Conservation (phyloP, 2,329 filamentous ascomycete species). For the Colletotrichum neosansevieriae region DNA sequence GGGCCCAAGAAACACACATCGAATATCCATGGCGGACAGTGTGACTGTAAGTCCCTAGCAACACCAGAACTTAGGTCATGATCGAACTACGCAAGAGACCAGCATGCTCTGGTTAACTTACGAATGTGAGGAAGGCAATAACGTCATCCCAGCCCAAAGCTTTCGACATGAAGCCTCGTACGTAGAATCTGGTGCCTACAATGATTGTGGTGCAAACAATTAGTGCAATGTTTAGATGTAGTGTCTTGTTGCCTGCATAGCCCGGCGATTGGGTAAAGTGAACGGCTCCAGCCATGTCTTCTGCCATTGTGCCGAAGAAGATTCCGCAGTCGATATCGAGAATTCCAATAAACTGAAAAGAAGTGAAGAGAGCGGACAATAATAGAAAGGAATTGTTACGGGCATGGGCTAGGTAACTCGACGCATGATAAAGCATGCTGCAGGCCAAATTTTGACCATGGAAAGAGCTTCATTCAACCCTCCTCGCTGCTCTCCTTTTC, state of each 20-base stretch:
- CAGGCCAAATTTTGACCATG: too few species aligned
- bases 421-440: too few species aligned
- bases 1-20: not conserved
- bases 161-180: not conserved
- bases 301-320: not conserved
- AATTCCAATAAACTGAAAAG: too few species aligned
- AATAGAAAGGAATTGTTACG: too few species aligned
- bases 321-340: too few species aligned
- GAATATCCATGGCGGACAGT: constrained; percentile 5
- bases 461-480: too few species aligned
- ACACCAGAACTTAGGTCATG: too few species aligned
- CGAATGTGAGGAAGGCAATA: not conserved
- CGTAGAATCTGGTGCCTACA: not conserved
- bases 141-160: constrained; percentile 1
- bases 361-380: too few species aligned
- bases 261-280: not conserved
- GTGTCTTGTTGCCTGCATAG: not conserved
- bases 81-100: too few species aligned
- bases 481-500: too few species aligned
- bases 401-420: too few species aligned
- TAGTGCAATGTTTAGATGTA: not conserved
- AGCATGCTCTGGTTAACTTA: not conserved
- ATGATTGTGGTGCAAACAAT: not conserved
- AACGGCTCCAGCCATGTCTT: not conserved
- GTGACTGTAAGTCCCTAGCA: not conserved